Evolutionary conservation across 31 red algal species (phyloP).

Genomic region (Odonthalia washingtoniensis): DNA sequence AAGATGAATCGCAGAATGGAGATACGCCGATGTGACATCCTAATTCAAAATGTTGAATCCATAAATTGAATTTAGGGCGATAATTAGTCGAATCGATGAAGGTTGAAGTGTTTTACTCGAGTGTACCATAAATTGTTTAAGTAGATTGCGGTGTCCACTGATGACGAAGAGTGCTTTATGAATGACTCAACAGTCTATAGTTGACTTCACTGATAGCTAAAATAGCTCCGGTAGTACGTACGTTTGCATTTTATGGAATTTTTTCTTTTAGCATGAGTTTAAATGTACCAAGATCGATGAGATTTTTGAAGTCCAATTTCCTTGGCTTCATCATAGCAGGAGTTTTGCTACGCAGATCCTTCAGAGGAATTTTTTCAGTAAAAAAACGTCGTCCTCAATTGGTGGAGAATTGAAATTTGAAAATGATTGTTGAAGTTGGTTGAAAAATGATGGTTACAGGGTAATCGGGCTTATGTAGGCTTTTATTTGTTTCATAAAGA

Average conservation of each 20-base stretch:
- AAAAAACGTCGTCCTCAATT: no score
- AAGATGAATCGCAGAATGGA: no score
- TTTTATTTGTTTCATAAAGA: constrained; percentile 37
- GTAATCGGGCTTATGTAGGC: constrained; percentile 20
- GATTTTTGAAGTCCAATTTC: constrained; percentile 13
- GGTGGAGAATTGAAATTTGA: no score
- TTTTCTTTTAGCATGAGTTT: no score
- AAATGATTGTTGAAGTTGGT: background rate
- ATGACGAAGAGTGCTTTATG: constrained; percentile 8
- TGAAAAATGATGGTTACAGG: background rate
- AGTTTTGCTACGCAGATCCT: constrained; percentile 22
- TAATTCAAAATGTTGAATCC: constrained; percentile 47
- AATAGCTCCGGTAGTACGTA: constrained; percentile 46
- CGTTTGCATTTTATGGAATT: constrained; percentile 41
- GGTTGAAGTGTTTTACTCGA: constrained; percentile 36
- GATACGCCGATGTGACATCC: no score
- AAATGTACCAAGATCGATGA: constrained; percentile 39
- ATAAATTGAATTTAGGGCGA: constrained; percentile 15
- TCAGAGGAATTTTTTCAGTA: constrained; percentile 32
- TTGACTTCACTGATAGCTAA: constrained; percentile 45
- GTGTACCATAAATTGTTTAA: constrained; percentile 59
- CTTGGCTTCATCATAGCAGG: constrained; percentile 33
- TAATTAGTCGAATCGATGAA: constrained; percentile 22
- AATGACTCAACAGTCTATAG: constrained; percentile 1
- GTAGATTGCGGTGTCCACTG: background rate